Evolutionary conservation across 768 basidiomycete species (phyloP).

Genomic region (Pholiota molesta): DNA sequence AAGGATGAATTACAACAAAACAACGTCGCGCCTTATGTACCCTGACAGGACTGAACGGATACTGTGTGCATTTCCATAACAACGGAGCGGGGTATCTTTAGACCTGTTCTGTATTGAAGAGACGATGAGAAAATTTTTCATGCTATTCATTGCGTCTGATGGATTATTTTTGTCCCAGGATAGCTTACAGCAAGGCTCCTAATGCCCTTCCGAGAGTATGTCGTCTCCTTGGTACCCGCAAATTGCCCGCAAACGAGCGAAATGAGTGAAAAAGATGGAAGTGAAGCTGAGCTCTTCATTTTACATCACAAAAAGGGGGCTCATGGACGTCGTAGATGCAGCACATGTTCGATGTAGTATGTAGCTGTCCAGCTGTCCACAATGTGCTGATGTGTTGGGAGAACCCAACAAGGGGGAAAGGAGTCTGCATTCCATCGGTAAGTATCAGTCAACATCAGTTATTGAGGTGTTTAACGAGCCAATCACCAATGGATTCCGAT

Average conservation of each 20-base stretch:
- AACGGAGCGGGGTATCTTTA: constrained; percentile 19
- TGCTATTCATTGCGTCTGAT: neutral
- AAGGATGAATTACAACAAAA: constrained; percentile 4
- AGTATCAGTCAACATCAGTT: neutral
- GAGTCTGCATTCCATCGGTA: neutral
- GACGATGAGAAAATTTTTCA: constrained; percentile 11
- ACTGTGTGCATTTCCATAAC: constrained; percentile 21
- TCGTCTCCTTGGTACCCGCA: constrained; percentile 5
- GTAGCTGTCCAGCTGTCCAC: no score
- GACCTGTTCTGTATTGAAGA: constrained; percentile 1
- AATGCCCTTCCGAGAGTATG: neutral
- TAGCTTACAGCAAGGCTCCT: neutral
- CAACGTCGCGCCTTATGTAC: constrained; percentile 15
- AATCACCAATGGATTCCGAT: neutral
- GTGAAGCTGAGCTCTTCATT: neutral
- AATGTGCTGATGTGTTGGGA: no score
- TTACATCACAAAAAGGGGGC: neutral
- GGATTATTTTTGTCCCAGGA: neutral
- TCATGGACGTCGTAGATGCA: neutral
- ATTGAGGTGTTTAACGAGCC: neutral
- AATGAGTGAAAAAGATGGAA: neutral
- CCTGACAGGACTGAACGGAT: constrained; percentile 9
- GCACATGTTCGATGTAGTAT: neutral
- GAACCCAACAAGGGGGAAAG: neutral
- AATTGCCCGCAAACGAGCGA: neutral